These are phyloP conservation scores for Afroboletus lepidellus DNA, from an alignment of 1,284 basidiomycete genomes.

Conservation along the genomic window DNA sequence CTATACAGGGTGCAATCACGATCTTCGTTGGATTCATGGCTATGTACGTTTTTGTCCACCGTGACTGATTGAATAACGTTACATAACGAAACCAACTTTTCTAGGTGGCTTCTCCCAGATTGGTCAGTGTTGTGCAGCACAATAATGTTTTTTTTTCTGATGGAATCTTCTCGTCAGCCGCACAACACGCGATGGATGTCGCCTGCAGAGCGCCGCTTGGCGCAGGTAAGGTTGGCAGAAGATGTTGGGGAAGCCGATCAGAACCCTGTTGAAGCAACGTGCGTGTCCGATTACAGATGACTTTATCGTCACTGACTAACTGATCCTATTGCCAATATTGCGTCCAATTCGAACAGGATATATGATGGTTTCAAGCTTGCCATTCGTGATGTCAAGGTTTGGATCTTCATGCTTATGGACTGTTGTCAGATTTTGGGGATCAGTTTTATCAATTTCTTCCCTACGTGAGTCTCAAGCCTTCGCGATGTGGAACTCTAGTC, in stretches of 20 bases:
- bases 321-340: background rate
- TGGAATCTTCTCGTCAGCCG: background rate
- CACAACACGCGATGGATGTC: slow-evolving; percentile 9
- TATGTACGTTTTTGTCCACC: slow-evolving; percentile 41
- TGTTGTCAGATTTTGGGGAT: slow-evolving; percentile 56
- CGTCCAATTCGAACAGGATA: slow-evolving; percentile 35
- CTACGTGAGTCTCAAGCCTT: slow-evolving; percentile 44
- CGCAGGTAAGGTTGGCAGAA: slow-evolving; percentile 2
- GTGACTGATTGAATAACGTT: background rate
- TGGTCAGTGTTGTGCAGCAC: background rate
- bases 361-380: slow-evolving; percentile 56
- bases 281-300: slow-evolving; percentile 21
- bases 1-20: slow-evolving; percentile 51
- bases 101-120: slow-evolving; percentile 43
- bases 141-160: background rate
- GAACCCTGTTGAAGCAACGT: slow-evolving; percentile 49
- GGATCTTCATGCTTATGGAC: slow-evolving; percentile 56
- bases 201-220: slow-evolving; percentile 6
- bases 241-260: slow-evolving; percentile 5
- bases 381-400: slow-evolving; percentile 60
- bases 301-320: background rate
- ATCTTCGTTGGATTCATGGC: slow-evolving; percentile 52
- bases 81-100: background rate
- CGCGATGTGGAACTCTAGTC: background rate
- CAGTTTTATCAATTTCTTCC: slow-evolving; percentile 75